Percentiles rank a stretch among this genome's conserved stretches.
phyloP scores from a whole-genome alignment of 1,284 basidiomycete genomes.

The Chondrostereum purpureum region DNA sequence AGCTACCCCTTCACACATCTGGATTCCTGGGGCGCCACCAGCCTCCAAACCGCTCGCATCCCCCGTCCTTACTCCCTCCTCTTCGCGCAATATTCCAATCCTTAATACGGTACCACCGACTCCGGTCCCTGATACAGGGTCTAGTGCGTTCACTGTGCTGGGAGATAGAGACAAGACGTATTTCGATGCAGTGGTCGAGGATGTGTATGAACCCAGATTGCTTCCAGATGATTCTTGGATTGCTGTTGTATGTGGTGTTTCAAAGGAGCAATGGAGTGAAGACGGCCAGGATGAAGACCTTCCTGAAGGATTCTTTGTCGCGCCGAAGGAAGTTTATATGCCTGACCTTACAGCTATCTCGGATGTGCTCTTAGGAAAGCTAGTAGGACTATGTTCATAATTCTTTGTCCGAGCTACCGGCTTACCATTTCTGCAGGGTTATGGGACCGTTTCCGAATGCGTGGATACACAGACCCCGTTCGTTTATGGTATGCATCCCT shows the following conservation, averaged over 20 bases:
- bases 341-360: slow-evolving; percentile 69
- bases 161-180: too few relatives aligned
- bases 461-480: slow-evolving; percentile 68
- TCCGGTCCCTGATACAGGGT: slow-evolving; percentile 13
- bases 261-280: slow-evolving; percentile 47
- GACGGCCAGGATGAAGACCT: slow-evolving; percentile 36
- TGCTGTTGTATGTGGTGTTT: slow-evolving; percentile 69
- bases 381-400: slow-evolving; percentile 35
- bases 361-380: slow-evolving; percentile 73
- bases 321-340: slow-evolving; percentile 72
- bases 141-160: slow-evolving; percentile 4
- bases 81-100: slow-evolving; percentile 9
- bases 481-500: slow-evolving; percentile 46
- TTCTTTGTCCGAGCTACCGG: background rate
- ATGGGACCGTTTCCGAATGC: slow-evolving; percentile 68
- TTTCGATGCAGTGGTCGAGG: slow-evolving; percentile 5
- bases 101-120: slow-evolving; percentile 25
- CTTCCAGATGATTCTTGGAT: slow-evolving; percentile 69
- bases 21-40: slow-evolving; percentile 46
- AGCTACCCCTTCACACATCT: slow-evolving; percentile 41
- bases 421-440: slow-evolving; percentile 38
- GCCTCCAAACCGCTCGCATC: slow-evolving; percentile 23
- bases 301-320: slow-evolving; percentile 68
- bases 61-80: slow-evolving; percentile 12
- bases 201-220: slow-evolving; percentile 28